Evolutionary conservation across 2,329 filamentous ascomycete species (phyloP).

Genomic region (Ilyonectria mors-panacis): DNA sequence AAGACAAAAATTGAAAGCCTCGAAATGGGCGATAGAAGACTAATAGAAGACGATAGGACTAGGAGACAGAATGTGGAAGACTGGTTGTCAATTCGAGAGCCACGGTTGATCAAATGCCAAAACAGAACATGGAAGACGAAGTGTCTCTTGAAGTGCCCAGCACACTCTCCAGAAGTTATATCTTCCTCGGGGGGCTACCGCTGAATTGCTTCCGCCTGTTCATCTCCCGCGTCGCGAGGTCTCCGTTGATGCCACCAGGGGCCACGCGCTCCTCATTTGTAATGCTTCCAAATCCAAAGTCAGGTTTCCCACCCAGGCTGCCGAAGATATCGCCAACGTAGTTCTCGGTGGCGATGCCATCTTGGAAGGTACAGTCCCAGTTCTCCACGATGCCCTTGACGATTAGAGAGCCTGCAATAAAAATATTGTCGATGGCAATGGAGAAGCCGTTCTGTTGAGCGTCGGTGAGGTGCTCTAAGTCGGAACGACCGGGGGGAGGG

Average conservation of each 20-base stretch:
- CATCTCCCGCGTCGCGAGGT: conserved; percentile 50
- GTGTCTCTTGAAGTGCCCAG: not conserved
- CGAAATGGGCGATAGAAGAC: no score
- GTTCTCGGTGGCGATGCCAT: conserved; percentile 72
- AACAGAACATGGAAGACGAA: not conserved
- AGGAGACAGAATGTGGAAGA: no score
- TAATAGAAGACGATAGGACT: no score
- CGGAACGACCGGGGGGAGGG: conserved; percentile 70
- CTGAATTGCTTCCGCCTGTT: conserved; percentile 45
- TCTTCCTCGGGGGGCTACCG: conserved; percentile 41
- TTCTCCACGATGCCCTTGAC: conserved; percentile 72
- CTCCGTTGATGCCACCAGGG: conserved; percentile 34
- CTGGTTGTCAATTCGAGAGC: no score
- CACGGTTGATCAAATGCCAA: no score
- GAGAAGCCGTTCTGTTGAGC: conserved; percentile 74
- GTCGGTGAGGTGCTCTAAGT: conserved; percentile 72
- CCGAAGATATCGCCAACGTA: conserved; percentile 82
- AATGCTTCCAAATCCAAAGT: conserved; percentile 72
- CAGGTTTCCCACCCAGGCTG: conserved; percentile 74
- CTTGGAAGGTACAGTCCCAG: conserved; percentile 72
- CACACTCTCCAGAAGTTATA: conserved; percentile 19
- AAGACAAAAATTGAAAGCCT: no score
- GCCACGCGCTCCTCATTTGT: conserved; percentile 55
- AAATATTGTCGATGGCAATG: conserved; percentile 77
- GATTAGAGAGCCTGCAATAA: conserved; percentile 75